Evolutionary conservation across 1,284 basidiomycete genomes (phyloP).

Genomic region (Lentinus polychrous): DNA sequence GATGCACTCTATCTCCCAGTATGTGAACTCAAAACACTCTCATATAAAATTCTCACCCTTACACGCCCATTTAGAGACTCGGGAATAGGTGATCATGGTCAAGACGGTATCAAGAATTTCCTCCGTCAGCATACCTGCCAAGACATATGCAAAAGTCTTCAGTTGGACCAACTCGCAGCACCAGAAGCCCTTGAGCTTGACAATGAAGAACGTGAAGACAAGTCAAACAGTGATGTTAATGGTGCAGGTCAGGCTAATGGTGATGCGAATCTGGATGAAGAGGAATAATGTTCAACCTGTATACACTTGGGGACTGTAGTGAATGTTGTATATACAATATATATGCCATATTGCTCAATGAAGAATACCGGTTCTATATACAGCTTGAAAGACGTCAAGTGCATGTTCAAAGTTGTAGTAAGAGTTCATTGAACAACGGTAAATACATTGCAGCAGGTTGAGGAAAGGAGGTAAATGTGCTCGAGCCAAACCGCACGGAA

Average conservation of each 20-base stretch:
- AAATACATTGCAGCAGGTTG: too few species aligned
- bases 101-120: conserved; percentile 1
- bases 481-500: too few species aligned
- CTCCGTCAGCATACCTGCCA: neutral
- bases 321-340: neutral
- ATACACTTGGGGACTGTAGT: neutral
- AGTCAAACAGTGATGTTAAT: neutral
- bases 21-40: neutral
- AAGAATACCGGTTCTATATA: too few species aligned
- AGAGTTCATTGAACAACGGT: too few species aligned
- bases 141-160: neutral
- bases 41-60: neutral
- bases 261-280: too few species aligned
- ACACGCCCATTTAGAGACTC: neutral
- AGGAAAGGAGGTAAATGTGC: too few species aligned
- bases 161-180: too few species aligned
- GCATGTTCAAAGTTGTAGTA: too few species aligned
- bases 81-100: conserved; percentile 5
- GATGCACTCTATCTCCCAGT: neutral
- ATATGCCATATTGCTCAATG: neutral
- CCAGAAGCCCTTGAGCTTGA: neutral
- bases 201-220: neutral
- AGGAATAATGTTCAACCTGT: neutral
- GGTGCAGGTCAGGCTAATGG: neutral
- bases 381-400: too few species aligned